Evolutionary conservation across 1,139 yeast genomes (phyloP), one percentile per base, ranked within the genome.

Genomic region (Saccharomyces hybrid): DNA sequence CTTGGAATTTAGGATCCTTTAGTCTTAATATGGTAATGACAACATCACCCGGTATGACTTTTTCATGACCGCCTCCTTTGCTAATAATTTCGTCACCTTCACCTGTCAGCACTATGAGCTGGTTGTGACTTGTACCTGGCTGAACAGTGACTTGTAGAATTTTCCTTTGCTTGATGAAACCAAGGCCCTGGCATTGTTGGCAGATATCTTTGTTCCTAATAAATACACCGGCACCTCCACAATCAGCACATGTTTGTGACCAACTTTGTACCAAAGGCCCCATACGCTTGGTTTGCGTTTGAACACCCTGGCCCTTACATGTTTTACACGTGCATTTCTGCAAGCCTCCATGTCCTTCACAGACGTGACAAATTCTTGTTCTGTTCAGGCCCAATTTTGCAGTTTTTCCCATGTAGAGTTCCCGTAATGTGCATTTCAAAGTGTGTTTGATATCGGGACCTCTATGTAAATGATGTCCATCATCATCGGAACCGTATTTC

Each of bases 41-140:
- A 7, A 85, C 84, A 65, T 85, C 88, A 2, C 91, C 91, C 0
- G 90, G 87, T 1, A 78, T 70, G 2, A 81, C 71, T 31, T 57
- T 61, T 52, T 63, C 63, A 21, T 46, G 51, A 19, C 54, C 58
- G 2, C 67, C 62, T 27, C 56, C 54, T 14, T 51, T 53, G 58
- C 77, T 75, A 38, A 78, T 70, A 0, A 84, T 85, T 64, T 84
- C 86, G 61, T 85, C 90, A 0, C 84, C 87, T 60, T 80, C 84
- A 2, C 83, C 80, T 24, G 76, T 73, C 19, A 83, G 67, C 1
- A 81, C 70, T 24, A 83, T 76, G 52, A 73, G 71, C 58, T 81
- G 81, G 0, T 83, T 83, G 52, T 77, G 67, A 49, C 68, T 67
- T 41, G 80, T 72, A 0, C 89, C 89, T 2, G 83, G 82, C 27